Percentiles rank a stretch among this genome's conserved stretches.
These are phyloP conservation scores for Phtheirospermum japonicum DNA, from an alignment of 257 asterid genomes.

Conservation along the genomic window DNA sequence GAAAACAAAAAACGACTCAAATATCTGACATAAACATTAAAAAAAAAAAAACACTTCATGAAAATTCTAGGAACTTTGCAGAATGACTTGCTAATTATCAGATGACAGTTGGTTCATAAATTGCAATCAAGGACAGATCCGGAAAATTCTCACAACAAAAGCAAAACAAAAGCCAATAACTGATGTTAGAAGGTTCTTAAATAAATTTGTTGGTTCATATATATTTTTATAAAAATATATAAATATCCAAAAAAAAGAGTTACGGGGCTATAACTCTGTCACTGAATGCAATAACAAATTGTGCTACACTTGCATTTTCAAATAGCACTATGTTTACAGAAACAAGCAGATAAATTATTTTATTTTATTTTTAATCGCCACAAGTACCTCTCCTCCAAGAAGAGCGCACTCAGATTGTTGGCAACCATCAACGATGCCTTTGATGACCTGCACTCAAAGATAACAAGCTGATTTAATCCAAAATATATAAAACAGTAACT, in stretches of 20 bases:
- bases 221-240: too few species aligned
- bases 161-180: too few species aligned
- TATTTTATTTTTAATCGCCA: too few species aligned
- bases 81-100: conserved; percentile 16
- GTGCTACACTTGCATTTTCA: conserved; percentile 2
- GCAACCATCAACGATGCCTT: conserved; percentile 93
- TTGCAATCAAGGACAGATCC: too few species aligned
- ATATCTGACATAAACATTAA: not conserved
- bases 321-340: not conserved
- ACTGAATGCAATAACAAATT: not conserved
- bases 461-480: conserved; percentile 7
- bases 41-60: not conserved
- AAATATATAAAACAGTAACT: not conserved
- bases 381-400: conserved; percentile 91
- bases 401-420: conserved; percentile 82
- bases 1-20: too few species aligned
- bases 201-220: too few species aligned
- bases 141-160: too few species aligned
- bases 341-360: not conserved
- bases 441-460: conserved; percentile 66
- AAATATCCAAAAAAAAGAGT: too few species aligned
- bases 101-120: too few species aligned
- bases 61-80: not conserved
- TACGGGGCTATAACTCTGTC: too few species aligned
- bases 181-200: too few species aligned